Evolutionary conservation across 805 yeast genomes (phyloP).

Genomic region (Metschnikowia anglica): DNA sequence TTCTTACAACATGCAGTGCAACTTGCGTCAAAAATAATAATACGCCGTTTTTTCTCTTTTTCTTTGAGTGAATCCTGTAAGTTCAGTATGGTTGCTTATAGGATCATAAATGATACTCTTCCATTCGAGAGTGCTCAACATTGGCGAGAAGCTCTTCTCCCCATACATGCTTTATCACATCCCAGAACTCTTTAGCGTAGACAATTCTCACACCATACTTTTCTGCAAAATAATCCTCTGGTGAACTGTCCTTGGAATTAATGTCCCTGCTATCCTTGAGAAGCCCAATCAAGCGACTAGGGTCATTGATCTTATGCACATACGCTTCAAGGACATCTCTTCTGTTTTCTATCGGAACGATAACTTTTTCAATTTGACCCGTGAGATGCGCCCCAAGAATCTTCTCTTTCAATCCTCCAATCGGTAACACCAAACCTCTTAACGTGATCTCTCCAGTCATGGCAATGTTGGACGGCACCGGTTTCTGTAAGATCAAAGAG

Average conservation of each 20-base stretch:
- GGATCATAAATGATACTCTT: conserved; percentile 16
- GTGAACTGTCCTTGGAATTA: conserved; percentile 39
- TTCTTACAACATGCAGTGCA: too few relatives aligned
- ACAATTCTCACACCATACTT: conserved; percentile 59
- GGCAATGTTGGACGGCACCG: conserved; percentile 53
- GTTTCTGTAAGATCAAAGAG: conserved; percentile 43
- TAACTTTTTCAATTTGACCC: conserved; percentile 52
- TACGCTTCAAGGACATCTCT: conserved; percentile 65
- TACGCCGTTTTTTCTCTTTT: too few relatives aligned
- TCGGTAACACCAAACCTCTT: conserved; percentile 74
- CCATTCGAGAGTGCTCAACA: conserved; percentile 18
- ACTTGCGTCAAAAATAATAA: too few relatives aligned
- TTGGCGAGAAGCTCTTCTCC: conserved; percentile 38
- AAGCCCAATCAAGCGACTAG: conserved; percentile 33
- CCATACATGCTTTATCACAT: conserved; percentile 75
- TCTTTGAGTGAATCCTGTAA: too few relatives aligned
- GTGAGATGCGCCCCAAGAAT: conserved; percentile 76
- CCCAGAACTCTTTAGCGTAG: conserved; percentile 77
- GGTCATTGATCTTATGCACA: conserved; percentile 36
- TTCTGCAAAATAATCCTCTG: conserved; percentile 49
- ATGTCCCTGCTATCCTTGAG: conserved; percentile 35
- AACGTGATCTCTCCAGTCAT: conserved; percentile 88
- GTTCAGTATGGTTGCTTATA: too few relatives aligned
- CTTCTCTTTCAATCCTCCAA: conserved; percentile 81
- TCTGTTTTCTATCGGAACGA: conserved; percentile 70